phyloP scores from a whole-genome alignment of 495 filamentous ascomycete genomes.

The Saxispiralis lemnorum region DNA sequence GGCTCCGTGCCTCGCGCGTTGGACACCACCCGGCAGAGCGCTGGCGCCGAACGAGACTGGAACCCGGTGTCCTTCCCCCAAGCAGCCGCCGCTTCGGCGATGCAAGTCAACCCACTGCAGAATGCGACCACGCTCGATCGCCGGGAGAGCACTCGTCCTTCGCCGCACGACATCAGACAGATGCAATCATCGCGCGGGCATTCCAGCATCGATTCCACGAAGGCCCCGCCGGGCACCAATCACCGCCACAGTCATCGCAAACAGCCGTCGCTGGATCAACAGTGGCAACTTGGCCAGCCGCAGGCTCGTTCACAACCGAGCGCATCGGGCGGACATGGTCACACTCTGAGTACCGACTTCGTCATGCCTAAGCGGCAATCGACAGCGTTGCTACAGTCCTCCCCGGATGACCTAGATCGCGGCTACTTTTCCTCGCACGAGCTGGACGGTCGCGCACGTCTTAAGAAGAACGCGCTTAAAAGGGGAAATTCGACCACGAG shows the following conservation, averaged over 20 bases:
- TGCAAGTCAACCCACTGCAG: slow-evolving; percentile 21
- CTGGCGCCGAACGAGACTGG: slow-evolving; percentile 21
- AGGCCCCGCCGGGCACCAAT: slow-evolving; percentile 19
- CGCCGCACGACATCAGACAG: slow-evolving; percentile 70
- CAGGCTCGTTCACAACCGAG: slow-evolving; percentile 9
- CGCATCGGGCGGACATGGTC: slow-evolving; percentile 13
- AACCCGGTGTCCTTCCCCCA: too few species aligned
- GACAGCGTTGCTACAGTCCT: not conserved
- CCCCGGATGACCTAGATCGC: slow-evolving; percentile 49
- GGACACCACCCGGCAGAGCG: slow-evolving; percentile 8
- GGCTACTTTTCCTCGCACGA: slow-evolving; percentile 92
- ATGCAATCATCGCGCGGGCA: slow-evolving; percentile 74
- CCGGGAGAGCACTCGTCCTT: slow-evolving; percentile 41
- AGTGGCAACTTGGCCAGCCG: slow-evolving; percentile 60
- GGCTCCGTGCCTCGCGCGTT: slow-evolving; percentile 39
- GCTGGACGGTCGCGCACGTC: slow-evolving; percentile 38
- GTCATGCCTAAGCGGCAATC: not conserved
- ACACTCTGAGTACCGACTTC: slow-evolving; percentile 20
- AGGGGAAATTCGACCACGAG: slow-evolving; percentile 1
- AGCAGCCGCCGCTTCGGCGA: too few species aligned
- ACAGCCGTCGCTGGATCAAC: slow-evolving; percentile 71
- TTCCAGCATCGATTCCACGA: slow-evolving; percentile 54
- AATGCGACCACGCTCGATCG: slow-evolving; percentile 24
- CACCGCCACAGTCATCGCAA: slow-evolving; percentile 42
- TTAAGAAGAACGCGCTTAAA: slow-evolving; percentile 2